Evolutionary conservation across 2,329 filamentous ascomycete genomes (phyloP), one percentile per base, ranked within the genome.

Genomic region (Dactylonectria macrodidyma): DNA sequence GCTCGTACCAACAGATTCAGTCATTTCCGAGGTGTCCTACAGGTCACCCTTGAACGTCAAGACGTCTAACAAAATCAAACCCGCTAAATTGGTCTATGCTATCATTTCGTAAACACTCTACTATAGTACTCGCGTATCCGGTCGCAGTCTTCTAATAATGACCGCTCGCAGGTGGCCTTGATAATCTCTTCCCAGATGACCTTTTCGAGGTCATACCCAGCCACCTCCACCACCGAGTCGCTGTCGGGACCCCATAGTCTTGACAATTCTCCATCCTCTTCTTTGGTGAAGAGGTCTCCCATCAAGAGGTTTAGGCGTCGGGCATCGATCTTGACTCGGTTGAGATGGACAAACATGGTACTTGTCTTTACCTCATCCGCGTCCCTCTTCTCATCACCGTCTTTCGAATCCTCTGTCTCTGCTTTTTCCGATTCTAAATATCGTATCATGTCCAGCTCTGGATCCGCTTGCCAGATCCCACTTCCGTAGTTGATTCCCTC

Each of bases 381-480:
- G 0, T 34, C n/a, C 3, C 48, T 19, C 12, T 60, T 58, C 1
- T 33, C 11, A 3, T 19, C 11, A 5, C 34, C 62, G 3, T 51
- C 46, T 3, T 30, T 5, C 0, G 51, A 48, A 1, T 47, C 22
- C 0, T 3, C 34, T 0, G 65, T 60, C 6, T 12, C 41, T 0
- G 51, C 33, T 2, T 41, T 16, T 3, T 8, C 14, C 2, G 51
- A n/a, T 2, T 61, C 19, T 26, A 7, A 34, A 12, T 69, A 47
- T 1, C 60, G 14, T 6, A 65, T 67, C 73, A 72, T 75, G 6
- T 75, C 73, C 10, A 69, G 58, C 8, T 75, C 70, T 2, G 73
- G 73, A 46, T 75, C 73, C 2, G 73, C 73, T 33, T 75, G 73
- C 73, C 73, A 75, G 16, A 75, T 76, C 0, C 73, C 73, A 24